Evolutionary conservation across 2,329 filamentous ascomycete genomes (phyloP).

Genomic region (Aspergillus awamori): DNA sequence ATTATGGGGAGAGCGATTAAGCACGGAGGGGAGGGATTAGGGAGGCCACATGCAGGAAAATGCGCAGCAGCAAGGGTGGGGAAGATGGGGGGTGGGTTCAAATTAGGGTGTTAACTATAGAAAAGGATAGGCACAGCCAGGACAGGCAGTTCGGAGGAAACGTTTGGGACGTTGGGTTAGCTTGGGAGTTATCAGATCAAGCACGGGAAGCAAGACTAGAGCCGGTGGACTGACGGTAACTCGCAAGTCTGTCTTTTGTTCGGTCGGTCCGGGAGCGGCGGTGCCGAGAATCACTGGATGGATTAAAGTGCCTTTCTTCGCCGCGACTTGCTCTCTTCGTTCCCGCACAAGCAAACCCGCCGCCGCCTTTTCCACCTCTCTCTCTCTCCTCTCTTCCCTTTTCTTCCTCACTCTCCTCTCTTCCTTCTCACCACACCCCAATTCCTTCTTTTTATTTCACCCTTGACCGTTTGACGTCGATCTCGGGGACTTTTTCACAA

Average conservation of each 20-base stretch:
- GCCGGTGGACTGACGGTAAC: conserved; percentile 2
- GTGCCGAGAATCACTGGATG: conserved; percentile 19
- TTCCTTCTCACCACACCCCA: conserved; percentile 24
- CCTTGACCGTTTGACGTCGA: conserved; percentile 19
- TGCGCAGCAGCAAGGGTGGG: conserved; percentile 16
- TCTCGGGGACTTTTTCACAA: conserved; percentile 53
- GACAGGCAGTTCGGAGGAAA: not conserved
- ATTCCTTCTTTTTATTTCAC: conserved; percentile 19
- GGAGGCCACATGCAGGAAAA: conserved; percentile 18
- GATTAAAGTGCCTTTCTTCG: not conserved
- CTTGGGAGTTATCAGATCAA: conserved; percentile 24
- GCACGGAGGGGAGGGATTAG: conserved; percentile 2
- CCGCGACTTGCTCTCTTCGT: not conserved
- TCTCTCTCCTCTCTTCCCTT: conserved; percentile 28
- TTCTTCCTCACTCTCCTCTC: conserved; percentile 14
- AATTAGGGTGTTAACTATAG: not conserved
- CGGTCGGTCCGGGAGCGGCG: conserved; percentile 28
- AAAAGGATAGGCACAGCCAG: conserved; percentile 1
- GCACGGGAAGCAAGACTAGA: not conserved
- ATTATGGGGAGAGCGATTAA: conserved; percentile 7
- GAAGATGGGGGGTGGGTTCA: conserved; percentile 1
- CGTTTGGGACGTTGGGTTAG: not conserved
- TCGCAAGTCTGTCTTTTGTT: not conserved
- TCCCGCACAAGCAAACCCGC: conserved; percentile 23
- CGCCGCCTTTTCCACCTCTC: conserved; percentile 22